Evolutionary conservation across 306 rosid genomes (phyloP), one percentile per base, ranked within the genome.

Genomic region (Rosa chinensis): DNA sequence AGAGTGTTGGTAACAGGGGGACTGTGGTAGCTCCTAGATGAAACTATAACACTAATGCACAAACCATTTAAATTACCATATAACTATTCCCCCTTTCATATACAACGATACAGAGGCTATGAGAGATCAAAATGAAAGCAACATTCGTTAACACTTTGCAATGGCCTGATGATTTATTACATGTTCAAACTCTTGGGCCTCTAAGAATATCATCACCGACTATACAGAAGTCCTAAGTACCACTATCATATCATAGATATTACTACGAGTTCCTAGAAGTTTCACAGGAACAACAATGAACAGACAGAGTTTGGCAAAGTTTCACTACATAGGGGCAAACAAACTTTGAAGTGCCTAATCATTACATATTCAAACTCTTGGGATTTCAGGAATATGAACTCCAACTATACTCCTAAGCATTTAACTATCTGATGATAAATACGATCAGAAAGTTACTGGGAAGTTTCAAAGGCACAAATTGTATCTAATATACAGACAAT

Each of bases 1-100:
- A 68, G 63, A 76, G 47, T 39, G 75, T 79, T 14, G 74, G 56
- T 66, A 72, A 37, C 73, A 63, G 79, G 53, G 59, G 43, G 58
- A 66, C 74, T 11, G 28, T 39, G 63, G 40, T 55, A 72, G 16
- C 55, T 53, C 82, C 28, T 8, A 68, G 11, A 16, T 67, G 75
- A 53, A 67, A 45, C 23, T 37, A 35, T 35, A 35, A 16, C 42
- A 32, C 4, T 35, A 23, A 59, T 59, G 2, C 35, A 59, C 6
- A 13, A 61, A 61, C 17, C 4, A 61, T 25, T 7, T 4, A 59
- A 59, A 59, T 2, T 61, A 56, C 16, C 17, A 25, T 10, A 61
- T 11, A 25, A n/a, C 37, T 62, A 28, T 62, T 25, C 18, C 40
- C 37, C 14, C 18, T 37, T 37, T 35, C 70, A 64, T 13, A 64